These are phyloP conservation scores for Chloranthus sessilifolius DNA, from an alignment of 164 flowering plant species.

Conservation along the genomic window DNA sequence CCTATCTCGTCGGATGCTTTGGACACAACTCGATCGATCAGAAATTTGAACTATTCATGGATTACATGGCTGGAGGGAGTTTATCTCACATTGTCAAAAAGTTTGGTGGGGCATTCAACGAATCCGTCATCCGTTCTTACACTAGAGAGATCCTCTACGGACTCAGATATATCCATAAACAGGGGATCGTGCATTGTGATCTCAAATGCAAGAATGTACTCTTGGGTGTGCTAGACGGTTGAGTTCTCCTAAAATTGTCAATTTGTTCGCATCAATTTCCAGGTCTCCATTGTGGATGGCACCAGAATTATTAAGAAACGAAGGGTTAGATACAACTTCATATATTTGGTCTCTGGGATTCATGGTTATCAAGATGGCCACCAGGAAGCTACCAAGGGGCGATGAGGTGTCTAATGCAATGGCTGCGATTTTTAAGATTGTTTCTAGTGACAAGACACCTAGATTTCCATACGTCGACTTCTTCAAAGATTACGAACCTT, in stretches of 20 bases:
- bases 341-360: conserved; percentile 74
- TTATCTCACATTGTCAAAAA: conserved; percentile 32
- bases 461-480: conserved; percentile 30
- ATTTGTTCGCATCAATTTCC: conserved; percentile 15
- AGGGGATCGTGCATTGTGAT: conserved; percentile 55
- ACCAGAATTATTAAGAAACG: conserved; percentile 50
- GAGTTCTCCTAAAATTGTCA: conserved; percentile 5
- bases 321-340: conserved; percentile 26
- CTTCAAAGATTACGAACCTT: too few species aligned
- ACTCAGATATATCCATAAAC: conserved; percentile 36
- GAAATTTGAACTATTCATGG: conserved; percentile 40
- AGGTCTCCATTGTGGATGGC: conserved; percentile 77
- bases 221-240: conserved; percentile 36
- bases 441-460: conserved; percentile 30
- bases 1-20: conserved; percentile 30
- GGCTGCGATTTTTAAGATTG: conserved; percentile 42
- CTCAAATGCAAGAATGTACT: conserved; percentile 62
- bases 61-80: conserved; percentile 62
- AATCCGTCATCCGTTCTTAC: conserved; percentile 37
- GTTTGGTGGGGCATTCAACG: conserved; percentile 43
- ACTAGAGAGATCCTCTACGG: conserved; percentile 44
- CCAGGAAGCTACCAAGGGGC: conserved; percentile 48
- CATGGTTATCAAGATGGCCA: conserved; percentile 59
- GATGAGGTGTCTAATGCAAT: conserved; percentile 22
- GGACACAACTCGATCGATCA: conserved; percentile 37